Evolutionary conservation across 441 rosid genomes (phyloP), one percentile per base, ranked within the genome.

Genomic region (Euphorbia corollata): DNA sequence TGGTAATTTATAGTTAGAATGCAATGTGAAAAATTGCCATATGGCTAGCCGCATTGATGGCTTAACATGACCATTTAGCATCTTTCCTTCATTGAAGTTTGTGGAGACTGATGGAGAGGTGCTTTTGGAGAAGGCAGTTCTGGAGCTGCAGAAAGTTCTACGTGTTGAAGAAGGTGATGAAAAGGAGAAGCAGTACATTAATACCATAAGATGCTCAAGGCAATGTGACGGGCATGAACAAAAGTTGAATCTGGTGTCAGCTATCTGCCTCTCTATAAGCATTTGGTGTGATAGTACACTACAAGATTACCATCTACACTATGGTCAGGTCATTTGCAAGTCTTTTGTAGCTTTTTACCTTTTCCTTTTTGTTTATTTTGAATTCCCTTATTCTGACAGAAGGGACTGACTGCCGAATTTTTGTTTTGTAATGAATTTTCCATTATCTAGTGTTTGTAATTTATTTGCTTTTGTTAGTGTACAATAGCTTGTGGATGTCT

Each of bases 301-400:
- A 69, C 89, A 82, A 63, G 97, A 90, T 76, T 95, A 95, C 77
- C 98, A 95, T 80, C 87, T 83, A 59, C 90, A 90, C 75, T 95
- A 88, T 77, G 64, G 82, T 65, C 82, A 85, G 98, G 97, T 95
- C 48, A 75, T 73, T 75, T 79, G 59, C 75, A 67, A 53, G 61
- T 60, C 73, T 69, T 43, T 41, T 50, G 27, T 56, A 57, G 47
- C 18, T 19, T 47, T 60, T 11, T 34, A 15, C 41, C 19, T 16
- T 48, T 15, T 48, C 19, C 18, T 16, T 48, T 48, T 16, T n/a
- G 15, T 15, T 13, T 16, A 15, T 48, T 8, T 50, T 36, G 15
- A 38, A 54, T 45, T 61, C 23, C n/a, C 56, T 63, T 65, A 24
- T 73, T 57, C 45, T 69, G 63, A 58, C 55, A 22, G 18, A 20